Percentiles rank a stretch among this genome's conserved stretches.
phyloP scores from a whole-genome alignment of 2,329 filamentous ascomycete genomes.

The Fusarium nygamai region DNA sequence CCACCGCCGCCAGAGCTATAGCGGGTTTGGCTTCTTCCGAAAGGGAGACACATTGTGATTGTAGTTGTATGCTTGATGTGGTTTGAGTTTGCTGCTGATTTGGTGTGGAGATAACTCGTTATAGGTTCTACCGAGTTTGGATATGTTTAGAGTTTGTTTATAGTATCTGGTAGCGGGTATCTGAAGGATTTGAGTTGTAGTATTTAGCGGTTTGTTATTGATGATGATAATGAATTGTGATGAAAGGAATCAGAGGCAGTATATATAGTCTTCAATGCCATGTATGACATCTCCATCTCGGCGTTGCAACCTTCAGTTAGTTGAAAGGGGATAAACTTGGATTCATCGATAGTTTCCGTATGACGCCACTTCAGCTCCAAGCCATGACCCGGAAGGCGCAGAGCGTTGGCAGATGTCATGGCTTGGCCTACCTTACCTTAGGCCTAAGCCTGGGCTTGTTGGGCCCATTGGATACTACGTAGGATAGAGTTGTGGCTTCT shows the following conservation, averaged over 20 bases:
- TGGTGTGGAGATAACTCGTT: not conserved
- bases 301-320: not conserved
- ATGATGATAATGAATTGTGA: not conserved
- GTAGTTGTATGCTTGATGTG: not conserved
- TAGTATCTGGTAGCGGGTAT: not conserved
- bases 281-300: not conserved
- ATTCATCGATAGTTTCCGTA: conserved; percentile 2
- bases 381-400: not conserved
- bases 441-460: not conserved
- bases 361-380: conserved; percentile 11
- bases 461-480: not conserved
- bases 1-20: not conserved
- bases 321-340: not conserved
- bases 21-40: not conserved
- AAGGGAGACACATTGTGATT: conserved; percentile 17
- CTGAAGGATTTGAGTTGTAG: not conserved
- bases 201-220: not conserved
- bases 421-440: not conserved
- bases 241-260: not conserved
- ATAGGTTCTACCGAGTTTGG: not conserved
- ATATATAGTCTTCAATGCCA: not conserved
- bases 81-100: not conserved
- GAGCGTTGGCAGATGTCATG: conserved; percentile 22
- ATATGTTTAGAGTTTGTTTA: not conserved
- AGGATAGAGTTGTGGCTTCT: conserved; percentile 2